phyloP scores from a whole-genome alignment of 805 yeast species.

The Zygotorulaspora florentina region DNA sequence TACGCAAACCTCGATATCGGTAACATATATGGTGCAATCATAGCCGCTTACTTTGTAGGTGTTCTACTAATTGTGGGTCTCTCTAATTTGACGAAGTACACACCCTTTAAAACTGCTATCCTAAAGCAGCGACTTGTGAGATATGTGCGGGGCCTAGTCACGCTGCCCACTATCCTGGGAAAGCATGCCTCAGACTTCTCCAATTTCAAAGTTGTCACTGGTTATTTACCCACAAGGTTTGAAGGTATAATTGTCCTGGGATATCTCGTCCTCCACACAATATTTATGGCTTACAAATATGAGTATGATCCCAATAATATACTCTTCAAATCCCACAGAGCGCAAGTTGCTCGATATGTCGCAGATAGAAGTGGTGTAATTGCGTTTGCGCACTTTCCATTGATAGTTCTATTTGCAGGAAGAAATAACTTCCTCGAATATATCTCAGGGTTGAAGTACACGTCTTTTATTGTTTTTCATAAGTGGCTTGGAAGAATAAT shows the following conservation, averaged over 20 bases:
- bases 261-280: constrained; percentile 16
- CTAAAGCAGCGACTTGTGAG: constrained; percentile 9
- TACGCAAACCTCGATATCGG: constrained; percentile 20
- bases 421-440: constrained; percentile 63
- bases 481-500: constrained; percentile 47
- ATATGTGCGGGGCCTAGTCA: constrained; percentile 15
- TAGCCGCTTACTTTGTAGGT: constrained; percentile 17
- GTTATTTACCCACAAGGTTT: constrained; percentile 22
- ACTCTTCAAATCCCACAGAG: constrained; percentile 10
- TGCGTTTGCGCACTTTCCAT: constrained; percentile 48
- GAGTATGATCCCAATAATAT: constrained; percentile 18
- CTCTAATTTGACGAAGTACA: constrained; percentile 11
- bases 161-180: constrained; percentile 16
- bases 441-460: constrained; percentile 58
- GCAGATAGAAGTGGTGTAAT: constrained; percentile 48
- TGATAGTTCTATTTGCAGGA: constrained; percentile 60
- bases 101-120: constrained; percentile 8
- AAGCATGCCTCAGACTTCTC: constrained; percentile 21
- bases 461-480: constrained; percentile 63
- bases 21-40: constrained; percentile 13
- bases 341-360: constrained; percentile 28
- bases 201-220: constrained; percentile 9
- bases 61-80: constrained; percentile 11
- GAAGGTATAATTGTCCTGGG: constrained; percentile 20
- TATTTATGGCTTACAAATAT: constrained; percentile 14